Evolutionary conservation across 768 basidiomycete genomes (phyloP), one percentile per base, ranked within the genome.

Genomic region (Kwoniella sp.): DNA sequence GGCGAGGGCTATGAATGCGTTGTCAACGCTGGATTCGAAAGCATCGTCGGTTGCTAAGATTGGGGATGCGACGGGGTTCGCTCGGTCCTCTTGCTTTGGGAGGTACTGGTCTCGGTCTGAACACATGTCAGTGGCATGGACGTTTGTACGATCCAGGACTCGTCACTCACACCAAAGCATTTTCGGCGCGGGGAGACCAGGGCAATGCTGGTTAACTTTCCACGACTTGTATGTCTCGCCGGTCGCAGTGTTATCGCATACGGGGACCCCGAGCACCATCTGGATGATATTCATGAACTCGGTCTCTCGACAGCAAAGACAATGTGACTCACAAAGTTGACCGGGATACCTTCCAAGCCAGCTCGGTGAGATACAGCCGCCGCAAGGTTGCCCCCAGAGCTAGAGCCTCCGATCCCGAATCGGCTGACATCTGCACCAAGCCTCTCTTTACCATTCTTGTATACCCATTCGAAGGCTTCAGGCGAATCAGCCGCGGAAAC

Each of bases 331-430:
- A 67, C 65, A 52, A 62, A 63, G 5, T 67, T 37, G 2, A 67
- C 25, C 1, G 61, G 55, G 40, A 67, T 53, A 1, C 77, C 67
- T 10, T 80, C 63, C 37, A 84, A 77, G 0, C 82, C 82, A 1
- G 88, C 87, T 78, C 87, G 88, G 77, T 88, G 85, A 0, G 88
- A 82, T 1, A 88, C 79, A 55, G 88, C 83, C 0, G 87, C 85
- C 0, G 88, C 88, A 1, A 90, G 82, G 69, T 90, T 89, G 0
- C 86, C 88, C 2, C 89, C 88, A 58, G 88, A 89, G 64, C 88
- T 89, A 5, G 87, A 87, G 7, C 90, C 90, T 1, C 89, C 88
- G 2, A 90, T 85, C 2, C 88, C 87, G 54, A 90, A 84, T 58
- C 82, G 82, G 24, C 30, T 19, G n/a, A 75, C 78, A 68, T 90